phyloP scores from a whole-genome alignment of 139 green algal genomes.

The Zygnema cylindricum region DNA sequence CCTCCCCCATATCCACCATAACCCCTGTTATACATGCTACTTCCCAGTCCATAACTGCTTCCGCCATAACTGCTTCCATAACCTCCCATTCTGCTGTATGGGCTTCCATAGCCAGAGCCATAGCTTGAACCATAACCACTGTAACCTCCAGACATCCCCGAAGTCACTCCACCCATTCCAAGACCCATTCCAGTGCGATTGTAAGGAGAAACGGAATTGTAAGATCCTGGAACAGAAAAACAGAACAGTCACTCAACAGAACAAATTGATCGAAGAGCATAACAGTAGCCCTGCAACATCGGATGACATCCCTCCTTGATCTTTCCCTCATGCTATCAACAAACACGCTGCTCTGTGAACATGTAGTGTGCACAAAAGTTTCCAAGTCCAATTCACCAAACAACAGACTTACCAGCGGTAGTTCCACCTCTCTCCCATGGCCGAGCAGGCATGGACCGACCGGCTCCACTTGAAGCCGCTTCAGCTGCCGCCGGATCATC shows the following conservation, averaged over 20 bases:
- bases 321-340: background rate
- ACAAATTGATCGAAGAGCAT: too few species aligned
- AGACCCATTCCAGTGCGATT: background rate
- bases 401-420: slow-evolving; percentile 19
- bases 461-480: slow-evolving; percentile 3
- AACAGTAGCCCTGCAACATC: background rate
- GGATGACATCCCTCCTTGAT: background rate
- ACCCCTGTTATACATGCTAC: slow-evolving; percentile 24
- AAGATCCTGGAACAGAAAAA: background rate
- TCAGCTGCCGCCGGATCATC: background rate
- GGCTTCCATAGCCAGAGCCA: slow-evolving; percentile 4
- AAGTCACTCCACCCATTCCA: background rate
- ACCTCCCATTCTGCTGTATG: background rate
- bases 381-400: background rate
- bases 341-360: background rate
- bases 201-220: background rate
- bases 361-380: background rate
- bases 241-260: too few species aligned
- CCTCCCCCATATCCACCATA: slow-evolving; percentile 55
- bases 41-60: slow-evolving; percentile 19
- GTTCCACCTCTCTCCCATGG: slow-evolving; percentile 23
- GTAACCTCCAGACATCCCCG: background rate
- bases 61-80: slow-evolving; percentile 30
- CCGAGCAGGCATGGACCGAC: background rate
- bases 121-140: slow-evolving; percentile 13